These are phyloP conservation scores for Prunus davidiana DNA, from an alignment of 306 rosid species.

Conservation along the genomic window DNA sequence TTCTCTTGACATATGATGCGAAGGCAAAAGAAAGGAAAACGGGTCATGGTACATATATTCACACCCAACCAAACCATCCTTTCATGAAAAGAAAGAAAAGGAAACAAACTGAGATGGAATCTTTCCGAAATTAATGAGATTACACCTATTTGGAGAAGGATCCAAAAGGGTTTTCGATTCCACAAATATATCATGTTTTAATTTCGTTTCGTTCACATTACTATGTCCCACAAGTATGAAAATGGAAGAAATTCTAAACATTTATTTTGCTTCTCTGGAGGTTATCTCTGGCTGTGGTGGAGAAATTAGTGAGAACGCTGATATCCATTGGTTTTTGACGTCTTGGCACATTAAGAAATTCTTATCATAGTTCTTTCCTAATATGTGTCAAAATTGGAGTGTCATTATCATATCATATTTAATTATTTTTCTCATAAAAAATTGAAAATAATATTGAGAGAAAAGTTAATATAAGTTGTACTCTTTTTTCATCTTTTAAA, in stretches of 20 bases:
- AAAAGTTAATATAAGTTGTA: no score
- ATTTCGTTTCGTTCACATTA: not conserved
- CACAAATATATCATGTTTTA: not conserved
- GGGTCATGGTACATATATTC: not conserved
- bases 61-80: not conserved
- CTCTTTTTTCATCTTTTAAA: no score
- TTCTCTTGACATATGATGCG: not conserved
- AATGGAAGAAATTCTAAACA: not conserved
- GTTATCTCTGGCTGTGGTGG: not conserved
- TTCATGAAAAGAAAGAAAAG: no score
- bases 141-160: not conserved
- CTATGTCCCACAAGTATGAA: not conserved
- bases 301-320: not conserved
- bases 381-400: no score
- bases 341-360: not conserved
- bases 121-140: not conserved
- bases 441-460: no score
- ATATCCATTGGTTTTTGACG: not conserved
- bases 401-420: no score
- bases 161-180: not conserved
- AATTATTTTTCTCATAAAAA: no score
- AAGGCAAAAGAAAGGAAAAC: not conserved
- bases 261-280: not conserved
- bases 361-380: no score
- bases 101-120: no score